Conservation (phyloP, 2,329 filamentous ascomycete genomes). For the Trichoderma aggressivum region DNA sequence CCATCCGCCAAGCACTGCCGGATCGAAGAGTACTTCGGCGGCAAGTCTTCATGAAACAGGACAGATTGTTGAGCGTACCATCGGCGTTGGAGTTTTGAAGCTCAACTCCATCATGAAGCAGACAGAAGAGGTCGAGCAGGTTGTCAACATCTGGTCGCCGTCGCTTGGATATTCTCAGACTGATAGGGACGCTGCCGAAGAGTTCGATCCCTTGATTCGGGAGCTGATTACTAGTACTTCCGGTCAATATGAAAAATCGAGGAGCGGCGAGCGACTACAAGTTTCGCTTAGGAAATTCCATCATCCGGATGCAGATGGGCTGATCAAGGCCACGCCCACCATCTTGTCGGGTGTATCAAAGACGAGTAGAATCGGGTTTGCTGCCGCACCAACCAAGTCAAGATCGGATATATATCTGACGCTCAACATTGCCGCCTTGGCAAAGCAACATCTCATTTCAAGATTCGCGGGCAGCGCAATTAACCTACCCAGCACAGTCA, state of each 20-base stretch:
- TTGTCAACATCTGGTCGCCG: constrained; percentile 74
- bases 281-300: constrained; percentile 76
- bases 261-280: constrained; percentile 71
- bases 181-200: constrained; percentile 58
- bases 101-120: constrained; percentile 72
- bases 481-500: constrained; percentile 58
- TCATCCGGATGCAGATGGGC: constrained; percentile 69
- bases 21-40: constrained; percentile 38
- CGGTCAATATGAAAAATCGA: constrained; percentile 71
- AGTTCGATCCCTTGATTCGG: constrained; percentile 70
- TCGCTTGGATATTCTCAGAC: constrained; percentile 46
- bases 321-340: constrained; percentile 86
- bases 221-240: constrained; percentile 70
- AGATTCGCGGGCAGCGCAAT: constrained; percentile 71
- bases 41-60: constrained; percentile 21
- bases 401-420: constrained; percentile 96
- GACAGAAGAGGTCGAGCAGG: constrained; percentile 68
- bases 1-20: constrained; percentile 52
- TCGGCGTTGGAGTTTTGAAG: constrained; percentile 75
- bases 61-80: constrained; percentile 49
- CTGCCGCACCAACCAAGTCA: constrained; percentile 81
- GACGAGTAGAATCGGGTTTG: constrained; percentile 89
- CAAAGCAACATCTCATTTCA: constrained; percentile 68
- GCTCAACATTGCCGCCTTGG: constrained; percentile 72
- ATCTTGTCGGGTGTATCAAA: constrained; percentile 75